Evolutionary conservation across 768 basidiomycete genomes (phyloP), one percentile per base, ranked within the genome.

Genomic region (Sarcomyxa edulis): DNA sequence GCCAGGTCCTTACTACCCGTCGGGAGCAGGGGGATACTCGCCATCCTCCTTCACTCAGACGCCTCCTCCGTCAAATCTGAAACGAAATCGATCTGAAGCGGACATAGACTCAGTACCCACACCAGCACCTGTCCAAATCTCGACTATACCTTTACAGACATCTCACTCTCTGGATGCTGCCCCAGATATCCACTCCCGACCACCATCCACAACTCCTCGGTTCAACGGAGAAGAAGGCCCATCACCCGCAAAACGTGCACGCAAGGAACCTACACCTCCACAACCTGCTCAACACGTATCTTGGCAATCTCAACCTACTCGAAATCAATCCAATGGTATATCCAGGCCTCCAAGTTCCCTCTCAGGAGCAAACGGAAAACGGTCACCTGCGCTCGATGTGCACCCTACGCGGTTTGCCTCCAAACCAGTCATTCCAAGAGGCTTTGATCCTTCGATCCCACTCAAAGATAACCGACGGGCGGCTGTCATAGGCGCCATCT

Each of bases 191-290:
- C 65, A 62, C 21, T 65, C 72, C 3, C 71, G 76, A 21, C 72
- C 76, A 16, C 55, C 73, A 1, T 80, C 79, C 15, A 59, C 65
- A 1, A 63, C 67, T 6, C 64, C 75, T 39, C 69, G 65, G 30
- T 43, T 52, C 1, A 76, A 76, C 37, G 75, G 72, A 31, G 80
- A 78, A 24, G 78, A 78, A 20, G 75, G 73, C 3, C 79, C 82
- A 4, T 80, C 84, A 2, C 82, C 83, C 6, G 61, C 71, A n/a
- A 89, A 89, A 57, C 81, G 85, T 26, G 60, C 68, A 18, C 81
- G 87, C 19, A 79, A 68, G 32, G 83, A 85, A 16, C 60, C 54
- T 14, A 49, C 62, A 24, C 61, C 59, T 11, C 56, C 61, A 25
- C 65, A 63, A 24, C 49, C 56, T 12, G 55, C 56, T 7, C 65